These are phyloP conservation scores for Diaporthe amygdali DNA, from an alignment of 2,329 filamentous ascomycete species.

Conservation along the genomic window DNA sequence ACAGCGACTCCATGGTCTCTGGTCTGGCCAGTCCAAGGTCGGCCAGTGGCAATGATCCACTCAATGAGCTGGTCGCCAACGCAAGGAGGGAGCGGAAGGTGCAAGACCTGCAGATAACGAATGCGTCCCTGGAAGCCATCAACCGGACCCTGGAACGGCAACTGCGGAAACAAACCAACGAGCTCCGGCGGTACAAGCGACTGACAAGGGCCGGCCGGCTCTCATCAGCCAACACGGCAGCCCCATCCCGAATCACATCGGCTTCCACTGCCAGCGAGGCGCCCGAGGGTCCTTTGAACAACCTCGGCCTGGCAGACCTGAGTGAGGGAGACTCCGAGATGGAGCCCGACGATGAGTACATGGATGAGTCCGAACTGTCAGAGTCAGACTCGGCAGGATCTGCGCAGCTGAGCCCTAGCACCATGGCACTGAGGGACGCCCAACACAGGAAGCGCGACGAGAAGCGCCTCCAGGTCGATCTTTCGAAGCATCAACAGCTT, in stretches of 20 bases:
- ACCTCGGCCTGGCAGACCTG: slow-evolving; percentile 55
- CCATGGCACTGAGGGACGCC: slow-evolving; percentile 48
- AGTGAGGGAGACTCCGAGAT: slow-evolving; percentile 48
- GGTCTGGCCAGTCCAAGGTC: slow-evolving; percentile 64
- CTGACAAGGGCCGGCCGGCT: slow-evolving; percentile 81
- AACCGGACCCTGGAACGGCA: slow-evolving; percentile 92
- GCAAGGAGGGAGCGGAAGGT: slow-evolving; percentile 93
- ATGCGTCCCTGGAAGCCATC: slow-evolving; percentile 92
- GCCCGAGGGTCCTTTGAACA: slow-evolving; percentile 45
- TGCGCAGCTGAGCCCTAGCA: slow-evolving; percentile 46
- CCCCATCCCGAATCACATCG: slow-evolving; percentile 46
- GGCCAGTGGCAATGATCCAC: slow-evolving; percentile 58
- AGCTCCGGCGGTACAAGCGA: slow-evolving; percentile 85
- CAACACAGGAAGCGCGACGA: slow-evolving; percentile 76
- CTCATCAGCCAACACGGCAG: slow-evolving; percentile 58
- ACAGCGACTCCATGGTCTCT: slow-evolving; percentile 16
- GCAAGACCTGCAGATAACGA: slow-evolving; percentile 94
- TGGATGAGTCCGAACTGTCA: slow-evolving; percentile 56
- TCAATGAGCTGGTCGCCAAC: slow-evolving; percentile 82
- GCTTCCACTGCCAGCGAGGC: slow-evolving; percentile 46
- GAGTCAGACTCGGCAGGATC: slow-evolving; percentile 41
- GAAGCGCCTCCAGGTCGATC: slow-evolving; percentile 80
- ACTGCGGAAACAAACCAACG: slow-evolving; percentile 86
- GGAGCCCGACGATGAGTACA: slow-evolving; percentile 40
- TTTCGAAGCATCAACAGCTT: slow-evolving; percentile 87